Evolutionary conservation across 225 moss, liverwort and hornwort genomes (phyloP).

Genomic region (Polytrichum commune): DNA sequence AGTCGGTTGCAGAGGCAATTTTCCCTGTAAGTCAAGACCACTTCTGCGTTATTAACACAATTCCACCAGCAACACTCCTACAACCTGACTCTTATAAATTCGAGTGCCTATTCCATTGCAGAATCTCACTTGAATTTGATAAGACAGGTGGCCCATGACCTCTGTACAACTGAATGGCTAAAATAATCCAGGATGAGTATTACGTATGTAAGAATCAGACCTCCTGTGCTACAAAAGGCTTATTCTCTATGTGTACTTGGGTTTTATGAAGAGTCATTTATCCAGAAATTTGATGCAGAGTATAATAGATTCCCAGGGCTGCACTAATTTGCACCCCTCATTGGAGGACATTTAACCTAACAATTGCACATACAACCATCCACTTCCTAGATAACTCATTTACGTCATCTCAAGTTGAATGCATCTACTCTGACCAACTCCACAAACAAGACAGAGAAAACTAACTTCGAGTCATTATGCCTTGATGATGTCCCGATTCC

Average conservation of each 20-base stretch:
- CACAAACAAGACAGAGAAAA: background rate
- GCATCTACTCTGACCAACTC: background rate
- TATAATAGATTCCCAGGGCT: no score
- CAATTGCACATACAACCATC: no score
- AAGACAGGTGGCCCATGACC: background rate
- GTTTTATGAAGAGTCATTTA: no score
- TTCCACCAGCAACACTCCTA: background rate
- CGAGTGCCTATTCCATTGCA: no score
- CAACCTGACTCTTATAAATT: no score
- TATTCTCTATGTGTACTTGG: no score
- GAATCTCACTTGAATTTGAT: background rate
- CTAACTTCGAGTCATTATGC: background rate
- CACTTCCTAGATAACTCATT: no score
- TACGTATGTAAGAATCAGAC: background rate
- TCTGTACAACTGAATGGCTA: background rate
- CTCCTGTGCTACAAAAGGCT: no score
- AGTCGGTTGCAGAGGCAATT: constrained; percentile 76
- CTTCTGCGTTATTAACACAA: background rate
- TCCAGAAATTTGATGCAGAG: no score
- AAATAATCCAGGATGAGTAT: background rate
- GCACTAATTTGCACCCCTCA: no score
- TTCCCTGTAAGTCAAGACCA: constrained; percentile 48
- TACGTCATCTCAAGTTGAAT: background rate
- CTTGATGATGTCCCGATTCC: background rate
- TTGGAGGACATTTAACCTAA: no score